Evolutionary conservation across 768 basidiomycete species (phyloP).

Genomic region (Strobilomyces dryophilus): DNA sequence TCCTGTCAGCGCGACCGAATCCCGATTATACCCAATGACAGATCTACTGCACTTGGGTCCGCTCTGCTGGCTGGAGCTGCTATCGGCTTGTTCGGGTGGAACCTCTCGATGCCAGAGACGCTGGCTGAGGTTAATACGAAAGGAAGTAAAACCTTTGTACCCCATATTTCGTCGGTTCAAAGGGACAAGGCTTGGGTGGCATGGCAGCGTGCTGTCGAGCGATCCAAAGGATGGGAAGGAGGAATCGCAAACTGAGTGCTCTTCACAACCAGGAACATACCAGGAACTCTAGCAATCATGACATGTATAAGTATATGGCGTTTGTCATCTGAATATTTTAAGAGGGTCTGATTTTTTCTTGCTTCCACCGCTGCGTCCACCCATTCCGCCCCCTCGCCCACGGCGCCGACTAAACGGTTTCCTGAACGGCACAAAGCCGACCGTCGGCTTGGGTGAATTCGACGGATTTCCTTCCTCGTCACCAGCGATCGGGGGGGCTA

Average conservation of each 20-base stretch:
- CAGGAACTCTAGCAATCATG: background rate
- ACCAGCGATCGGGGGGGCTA: slow-evolving; percentile 41
- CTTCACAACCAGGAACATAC: background rate
- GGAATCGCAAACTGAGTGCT: slow-evolving; percentile 32
- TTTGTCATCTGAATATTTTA: slow-evolving; percentile 57
- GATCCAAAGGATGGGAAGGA: slow-evolving; percentile 80
- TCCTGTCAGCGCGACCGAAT: background rate
- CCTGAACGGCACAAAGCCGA: slow-evolving; percentile 71
- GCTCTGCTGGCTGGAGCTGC: slow-evolving; percentile 92
- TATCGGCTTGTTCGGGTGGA: slow-evolving; percentile 87
- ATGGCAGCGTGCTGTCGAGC: slow-evolving; percentile 88
- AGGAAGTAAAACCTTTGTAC: slow-evolving; percentile 67
- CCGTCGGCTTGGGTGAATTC: slow-evolving; percentile 25
- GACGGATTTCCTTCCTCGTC: slow-evolving; percentile 26
- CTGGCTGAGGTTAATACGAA: slow-evolving; percentile 83
- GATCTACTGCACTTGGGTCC: slow-evolving; percentile 93
- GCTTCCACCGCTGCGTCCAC: slow-evolving; percentile 33
- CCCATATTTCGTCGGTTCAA: slow-evolving; percentile 47
- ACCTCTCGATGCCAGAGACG: slow-evolving; percentile 78
- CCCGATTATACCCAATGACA: slow-evolving; percentile 24
- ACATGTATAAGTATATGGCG: background rate
- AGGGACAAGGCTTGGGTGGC: slow-evolving; percentile 65
- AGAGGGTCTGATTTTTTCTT: slow-evolving; percentile 80
- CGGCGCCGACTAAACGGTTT: slow-evolving; percentile 47
- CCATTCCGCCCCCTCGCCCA: slow-evolving; percentile 49